Percentiles rank a stretch among this genome's conserved stretches.
Evolutionary conservation across 2,329 filamentous ascomycete species (phyloP).

Genomic region (Arthrocladium fulminans): DNA sequence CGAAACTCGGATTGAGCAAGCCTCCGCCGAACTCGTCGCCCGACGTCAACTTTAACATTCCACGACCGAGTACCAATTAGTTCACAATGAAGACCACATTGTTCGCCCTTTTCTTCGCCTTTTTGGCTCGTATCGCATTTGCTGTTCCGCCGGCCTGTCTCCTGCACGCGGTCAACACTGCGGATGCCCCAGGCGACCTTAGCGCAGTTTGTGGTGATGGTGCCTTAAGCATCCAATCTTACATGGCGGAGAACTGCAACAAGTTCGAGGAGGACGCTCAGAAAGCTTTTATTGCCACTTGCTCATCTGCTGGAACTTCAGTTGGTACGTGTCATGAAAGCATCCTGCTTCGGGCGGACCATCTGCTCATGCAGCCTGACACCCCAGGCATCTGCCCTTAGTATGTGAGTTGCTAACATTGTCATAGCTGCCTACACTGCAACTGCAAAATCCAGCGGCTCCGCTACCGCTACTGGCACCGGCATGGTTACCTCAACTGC

Average conservation of each 20-base stretch:
- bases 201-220: constrained; percentile 31
- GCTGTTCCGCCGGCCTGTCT: constrained; percentile 44
- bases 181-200: constrained; percentile 31
- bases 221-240: constrained; percentile 28
- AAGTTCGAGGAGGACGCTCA: constrained; percentile 27
- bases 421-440: constrained; percentile 23
- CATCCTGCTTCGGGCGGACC: neutral
- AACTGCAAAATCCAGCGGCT: constrained; percentile 14
- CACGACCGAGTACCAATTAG: neutral
- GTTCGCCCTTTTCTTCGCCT: constrained; percentile 34
- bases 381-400: neutral
- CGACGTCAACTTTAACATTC: neutral
- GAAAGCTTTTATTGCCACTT: constrained; percentile 32
- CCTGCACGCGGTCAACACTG: constrained; percentile 39
- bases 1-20: neutral
- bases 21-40: neutral
- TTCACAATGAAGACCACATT: constrained; percentile 7
- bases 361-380: constrained; percentile 4
- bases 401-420: constrained; percentile 15
- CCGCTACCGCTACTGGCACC: constrained; percentile 4
- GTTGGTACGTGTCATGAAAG: constrained; percentile 32
- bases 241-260: constrained; percentile 31
- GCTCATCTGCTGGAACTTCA: constrained; percentile 32
- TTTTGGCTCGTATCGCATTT: constrained; percentile 33
- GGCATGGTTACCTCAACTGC: constrained; percentile 3